Conservation (phyloP, 2,329 filamentous ascomycete genomes). For the Diaporthe eres region DNA sequence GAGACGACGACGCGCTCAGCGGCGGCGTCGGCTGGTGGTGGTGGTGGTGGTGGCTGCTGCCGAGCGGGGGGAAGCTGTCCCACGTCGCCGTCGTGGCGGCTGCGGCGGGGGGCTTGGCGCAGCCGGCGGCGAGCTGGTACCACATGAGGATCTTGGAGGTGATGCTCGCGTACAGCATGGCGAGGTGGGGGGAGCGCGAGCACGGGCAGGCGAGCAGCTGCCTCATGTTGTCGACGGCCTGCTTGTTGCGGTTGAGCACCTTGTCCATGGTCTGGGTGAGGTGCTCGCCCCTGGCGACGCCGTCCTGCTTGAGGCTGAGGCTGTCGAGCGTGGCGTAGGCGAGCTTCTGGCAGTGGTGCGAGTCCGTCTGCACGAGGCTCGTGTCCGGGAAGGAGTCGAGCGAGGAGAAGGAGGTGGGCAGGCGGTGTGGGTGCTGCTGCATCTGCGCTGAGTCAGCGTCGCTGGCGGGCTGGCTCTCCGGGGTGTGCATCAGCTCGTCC, state of each 20-base stretch:
- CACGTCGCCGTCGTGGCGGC: constrained; percentile 28
- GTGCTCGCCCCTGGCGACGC: constrained; percentile 31
- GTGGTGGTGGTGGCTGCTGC: background rate
- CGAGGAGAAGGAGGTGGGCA: constrained; percentile 24
- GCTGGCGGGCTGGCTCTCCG: constrained; percentile 28
- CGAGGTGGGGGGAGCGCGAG: constrained; percentile 40
- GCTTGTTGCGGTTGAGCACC: constrained; percentile 42
- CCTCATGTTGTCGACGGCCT: constrained; percentile 41
- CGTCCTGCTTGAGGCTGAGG: constrained; percentile 36
- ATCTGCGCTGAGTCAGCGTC: constrained; percentile 33
- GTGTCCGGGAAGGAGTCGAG: constrained; percentile 35
- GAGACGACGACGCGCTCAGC: constrained; percentile 38
- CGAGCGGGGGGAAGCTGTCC: constrained; percentile 39
- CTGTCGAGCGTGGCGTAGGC: constrained; percentile 38
- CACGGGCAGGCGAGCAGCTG: constrained; percentile 40
- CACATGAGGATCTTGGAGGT: constrained; percentile 43
- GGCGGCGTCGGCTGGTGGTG: constrained; percentile 38
- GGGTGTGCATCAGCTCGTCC: constrained; percentile 40
- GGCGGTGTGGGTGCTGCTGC: constrained; percentile 9
- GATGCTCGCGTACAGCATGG: constrained; percentile 42
- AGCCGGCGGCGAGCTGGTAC: constrained; percentile 41
- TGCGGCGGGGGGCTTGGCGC: constrained; percentile 29
- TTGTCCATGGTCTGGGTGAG: constrained; percentile 42
- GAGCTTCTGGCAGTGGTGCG: constrained; percentile 40
- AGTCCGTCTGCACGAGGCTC: constrained; percentile 32